A percentile compares a stretch with the other conserved stretches of the same genome.
Conservation (phyloP, 1,139 yeast species). For the Protomyces inouyei region DNA sequence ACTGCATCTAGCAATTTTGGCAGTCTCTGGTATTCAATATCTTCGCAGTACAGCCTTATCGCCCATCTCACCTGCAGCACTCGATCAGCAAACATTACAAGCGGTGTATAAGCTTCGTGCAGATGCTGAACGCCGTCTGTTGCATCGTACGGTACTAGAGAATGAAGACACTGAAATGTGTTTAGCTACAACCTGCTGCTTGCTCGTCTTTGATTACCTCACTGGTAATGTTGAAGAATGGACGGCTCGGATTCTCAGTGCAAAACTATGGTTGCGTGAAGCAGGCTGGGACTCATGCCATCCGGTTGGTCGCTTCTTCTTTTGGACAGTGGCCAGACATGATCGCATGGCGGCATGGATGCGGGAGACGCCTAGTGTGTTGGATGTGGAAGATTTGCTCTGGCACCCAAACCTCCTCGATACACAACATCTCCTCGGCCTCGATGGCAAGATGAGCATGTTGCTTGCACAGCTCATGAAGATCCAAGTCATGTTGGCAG, state of each 20-base stretch:
- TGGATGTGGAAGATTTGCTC: slow-evolving; percentile 18
- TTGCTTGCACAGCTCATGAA: slow-evolving; percentile 1
- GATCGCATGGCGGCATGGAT: slow-evolving; percentile 4
- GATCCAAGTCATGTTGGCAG: background rate
- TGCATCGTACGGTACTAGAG: background rate
- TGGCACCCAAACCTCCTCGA: background rate
- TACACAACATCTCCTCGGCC: background rate
- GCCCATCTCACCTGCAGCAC: background rate
- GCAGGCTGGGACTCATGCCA: slow-evolving; percentile 4
- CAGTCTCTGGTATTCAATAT: slow-evolving; percentile 11
- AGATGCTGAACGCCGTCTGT: slow-evolving; percentile 12
- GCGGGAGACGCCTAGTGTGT: background rate
- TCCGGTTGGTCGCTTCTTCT: slow-evolving; percentile 5
- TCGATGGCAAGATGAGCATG: background rate
- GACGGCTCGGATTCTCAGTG: background rate
- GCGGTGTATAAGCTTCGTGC: slow-evolving; percentile 8
- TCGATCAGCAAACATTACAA: background rate
- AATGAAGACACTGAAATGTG: background rate
- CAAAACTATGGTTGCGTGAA: slow-evolving; percentile 2
- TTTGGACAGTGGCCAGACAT: slow-evolving; percentile 19
- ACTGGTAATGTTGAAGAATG: slow-evolving; percentile 13
- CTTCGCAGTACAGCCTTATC: background rate
- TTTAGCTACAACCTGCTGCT: slow-evolving; percentile 9
- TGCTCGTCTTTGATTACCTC: slow-evolving; percentile 13
- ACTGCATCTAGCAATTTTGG: slow-evolving; percentile 6